These are phyloP conservation scores for Colletotrichum ledebouriae DNA, from an alignment of 2,329 filamentous ascomycete genomes.

Conservation along the genomic window DNA sequence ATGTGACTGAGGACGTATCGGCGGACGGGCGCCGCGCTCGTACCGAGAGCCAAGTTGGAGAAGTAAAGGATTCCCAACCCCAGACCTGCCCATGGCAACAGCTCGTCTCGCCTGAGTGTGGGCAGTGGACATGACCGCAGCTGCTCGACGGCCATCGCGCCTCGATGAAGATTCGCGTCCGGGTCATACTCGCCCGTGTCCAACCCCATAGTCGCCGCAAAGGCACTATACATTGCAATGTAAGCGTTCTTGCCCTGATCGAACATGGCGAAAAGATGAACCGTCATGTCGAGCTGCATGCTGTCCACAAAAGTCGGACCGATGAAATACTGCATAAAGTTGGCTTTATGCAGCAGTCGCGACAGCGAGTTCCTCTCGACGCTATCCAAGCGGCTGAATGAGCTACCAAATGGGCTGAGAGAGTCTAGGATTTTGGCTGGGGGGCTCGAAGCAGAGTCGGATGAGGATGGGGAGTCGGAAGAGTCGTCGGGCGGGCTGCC, in stretches of 20 bases:
- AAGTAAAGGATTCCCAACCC: conserved; percentile 37
- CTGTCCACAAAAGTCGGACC: conserved; percentile 36
- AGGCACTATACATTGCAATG: conserved; percentile 39
- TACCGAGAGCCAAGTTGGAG: conserved; percentile 40
- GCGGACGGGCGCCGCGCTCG: conserved; percentile 36
- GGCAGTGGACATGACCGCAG: conserved; percentile 36
- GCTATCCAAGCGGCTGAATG: conserved; percentile 15
- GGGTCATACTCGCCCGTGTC: conserved; percentile 38
- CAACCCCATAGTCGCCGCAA: conserved; percentile 31
- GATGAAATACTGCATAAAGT: conserved; percentile 40
- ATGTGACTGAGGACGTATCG: conserved; percentile 38
- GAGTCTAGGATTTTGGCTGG: conserved; percentile 37
- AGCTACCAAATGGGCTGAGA: conserved; percentile 33
- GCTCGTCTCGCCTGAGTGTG: conserved; percentile 31
- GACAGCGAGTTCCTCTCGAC: conserved; percentile 27
- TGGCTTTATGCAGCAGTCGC: conserved; percentile 35
- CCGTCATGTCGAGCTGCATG: conserved; percentile 40
- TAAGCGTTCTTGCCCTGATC: conserved; percentile 41
- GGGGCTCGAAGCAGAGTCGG: conserved; percentile 37
- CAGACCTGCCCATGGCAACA: conserved; percentile 32
- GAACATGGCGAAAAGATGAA: conserved; percentile 39
- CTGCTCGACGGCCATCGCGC: conserved; percentile 36
- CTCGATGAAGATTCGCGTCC: conserved; percentile 34
- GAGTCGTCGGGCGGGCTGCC: conserved; percentile 37
- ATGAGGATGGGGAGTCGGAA: conserved; percentile 37